Base-by-base conservation (phyloP, 2,329 filamentous ascomycete genomes). In the Colletotrichum gigasporum region DNA sequence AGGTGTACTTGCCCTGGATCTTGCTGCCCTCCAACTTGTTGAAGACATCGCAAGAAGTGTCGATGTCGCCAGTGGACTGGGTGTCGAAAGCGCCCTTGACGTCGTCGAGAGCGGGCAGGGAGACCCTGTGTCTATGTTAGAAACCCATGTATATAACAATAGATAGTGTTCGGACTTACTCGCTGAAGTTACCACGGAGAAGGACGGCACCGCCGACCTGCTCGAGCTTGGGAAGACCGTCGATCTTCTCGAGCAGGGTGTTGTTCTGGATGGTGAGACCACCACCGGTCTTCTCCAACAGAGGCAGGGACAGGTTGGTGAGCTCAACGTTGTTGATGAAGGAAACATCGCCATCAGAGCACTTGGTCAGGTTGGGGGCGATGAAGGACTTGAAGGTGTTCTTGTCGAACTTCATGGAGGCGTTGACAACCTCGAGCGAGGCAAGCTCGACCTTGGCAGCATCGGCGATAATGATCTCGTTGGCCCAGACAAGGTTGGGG, bases 231-330 rank as follows among this genome's bases (percentile, higher is more conserved):
- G 86, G 84, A 80, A 98, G 91, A 32, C 87, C 88, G 68, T 86
- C 79, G 60, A 97, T 83, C 65, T 81, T 76, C 60, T 79, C 71
- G 32, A 97, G 86, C 59, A 83, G 82, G 66, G 93, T 92, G 90
- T 98, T 97, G 88, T 97, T 97, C 80, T 92, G 90, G 74, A 99
- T 88, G 71, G 91, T 89, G 76, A 97, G 87, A 76, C 91, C 93
- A 81, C 93, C 94, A 70, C 86, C 88, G 72, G 97, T 86, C 57
- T 80, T 85, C 69, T 83, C 85, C 45, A 98, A 84, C 20, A 75
- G 47, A 48, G 91, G 90, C 79, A 97, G 86, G 64, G 90, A 89
- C 79, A 97, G 84, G 86, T 97, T 97, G 75, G 81, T 76, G 52
- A 91, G 80, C 65, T 83, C 75, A 41, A 79, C 77, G 82, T 91